Evolutionary conservation across 495 filamentous ascomycete genomes (phyloP).

Genomic region (Tuber borchii): DNA sequence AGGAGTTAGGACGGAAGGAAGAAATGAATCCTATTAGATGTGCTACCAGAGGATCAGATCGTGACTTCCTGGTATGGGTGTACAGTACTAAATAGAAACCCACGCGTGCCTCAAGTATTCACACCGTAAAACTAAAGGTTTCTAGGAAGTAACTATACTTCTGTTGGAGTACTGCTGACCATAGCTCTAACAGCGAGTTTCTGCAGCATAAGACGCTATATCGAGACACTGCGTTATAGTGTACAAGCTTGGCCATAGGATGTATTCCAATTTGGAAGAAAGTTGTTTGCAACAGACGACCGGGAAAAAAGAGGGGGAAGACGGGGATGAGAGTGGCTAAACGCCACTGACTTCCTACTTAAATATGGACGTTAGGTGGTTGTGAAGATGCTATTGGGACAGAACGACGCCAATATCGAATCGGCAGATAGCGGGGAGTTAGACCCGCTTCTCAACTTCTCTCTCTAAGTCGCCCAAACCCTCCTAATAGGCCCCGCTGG

Average conservation of each 20-base stretch:
- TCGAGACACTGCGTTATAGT: too few relatives aligned
- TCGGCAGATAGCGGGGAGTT: not conserved
- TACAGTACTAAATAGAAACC: not conserved
- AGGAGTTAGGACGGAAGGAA: too few relatives aligned
- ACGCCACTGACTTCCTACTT: not conserved
- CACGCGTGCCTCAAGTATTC: not conserved
- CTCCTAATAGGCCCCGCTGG: not conserved
- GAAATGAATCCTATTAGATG: too few relatives aligned
- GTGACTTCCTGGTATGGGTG: too few relatives aligned
- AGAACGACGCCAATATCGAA: not conserved
- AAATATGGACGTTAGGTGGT: not conserved
- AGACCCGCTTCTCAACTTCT: not conserved
- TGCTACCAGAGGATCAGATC: too few relatives aligned
- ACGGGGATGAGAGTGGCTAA: not conserved
- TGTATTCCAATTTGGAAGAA: not conserved
- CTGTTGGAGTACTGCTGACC: not conserved
- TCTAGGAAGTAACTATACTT: not conserved
- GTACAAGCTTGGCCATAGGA: not conserved
- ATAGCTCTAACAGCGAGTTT: not conserved
- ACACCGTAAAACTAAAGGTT: not conserved
- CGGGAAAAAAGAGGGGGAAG: not conserved
- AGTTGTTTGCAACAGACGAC: not conserved
- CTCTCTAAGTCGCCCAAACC: not conserved
- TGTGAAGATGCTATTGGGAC: not conserved
- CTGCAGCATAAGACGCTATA: not conserved